Evolutionary conservation across 2,329 filamentous ascomycete genomes (phyloP).

Genomic region (Fusarium clavum): DNA sequence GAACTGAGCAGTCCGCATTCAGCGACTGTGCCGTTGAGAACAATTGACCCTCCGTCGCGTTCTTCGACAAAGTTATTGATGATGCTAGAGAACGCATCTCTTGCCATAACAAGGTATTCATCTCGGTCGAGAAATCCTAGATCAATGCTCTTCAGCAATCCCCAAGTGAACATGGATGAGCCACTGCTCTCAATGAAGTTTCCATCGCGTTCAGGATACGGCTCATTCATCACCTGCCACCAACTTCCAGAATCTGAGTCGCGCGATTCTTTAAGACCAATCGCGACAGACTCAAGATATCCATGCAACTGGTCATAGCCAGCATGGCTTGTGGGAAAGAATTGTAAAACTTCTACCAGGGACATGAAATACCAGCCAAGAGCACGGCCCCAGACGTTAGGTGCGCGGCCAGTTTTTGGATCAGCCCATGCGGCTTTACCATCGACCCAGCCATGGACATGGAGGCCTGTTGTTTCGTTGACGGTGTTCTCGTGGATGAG

Average conservation of each 20-base stretch:
- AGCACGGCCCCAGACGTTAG: conserved; percentile 62
- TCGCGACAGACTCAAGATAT: conserved; percentile 55
- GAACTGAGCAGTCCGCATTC: conserved; percentile 61
- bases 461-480: conserved; percentile 53
- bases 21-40: conserved; percentile 61
- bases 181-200: conserved; percentile 71
- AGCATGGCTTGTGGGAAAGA: conserved; percentile 51
- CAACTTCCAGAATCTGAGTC: conserved; percentile 60
- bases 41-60: conserved; percentile 57
- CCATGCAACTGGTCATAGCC: conserved; percentile 50
- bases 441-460: conserved; percentile 65
- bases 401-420: conserved; percentile 58
- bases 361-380: conserved; percentile 65
- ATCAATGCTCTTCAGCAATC: conserved; percentile 56
- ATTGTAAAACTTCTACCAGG: conserved; percentile 60
- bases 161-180: conserved; percentile 67
- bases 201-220: conserved; percentile 57
- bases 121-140: conserved; percentile 31
- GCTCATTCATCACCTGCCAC: conserved; percentile 67
- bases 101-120: conserved; percentile 20
- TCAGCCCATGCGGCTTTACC: conserved; percentile 62
- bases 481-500: conserved; percentile 57
- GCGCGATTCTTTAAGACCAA: conserved; percentile 54
- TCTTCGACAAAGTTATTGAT: conserved; percentile 57
- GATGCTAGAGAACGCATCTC: conserved; percentile 46